Conservation (phyloP, 2,329 filamentous ascomycete species). For the Huntiella savannae region DNA sequence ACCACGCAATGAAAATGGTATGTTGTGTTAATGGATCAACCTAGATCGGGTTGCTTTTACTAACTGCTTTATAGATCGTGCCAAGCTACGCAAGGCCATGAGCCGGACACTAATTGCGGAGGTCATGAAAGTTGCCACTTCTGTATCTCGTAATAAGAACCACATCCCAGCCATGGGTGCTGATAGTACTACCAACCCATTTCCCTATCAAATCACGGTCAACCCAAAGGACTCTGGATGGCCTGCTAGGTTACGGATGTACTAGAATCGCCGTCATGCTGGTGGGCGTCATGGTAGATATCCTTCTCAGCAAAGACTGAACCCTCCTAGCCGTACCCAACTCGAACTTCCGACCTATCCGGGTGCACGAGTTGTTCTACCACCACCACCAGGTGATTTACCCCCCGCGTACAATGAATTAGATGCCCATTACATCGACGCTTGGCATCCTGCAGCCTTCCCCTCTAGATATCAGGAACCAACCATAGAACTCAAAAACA, state of each 20-base stretch:
- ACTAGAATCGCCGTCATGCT: constrained; percentile 2
- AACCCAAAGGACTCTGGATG: constrained; percentile 67
- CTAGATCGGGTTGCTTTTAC: constrained; percentile 9
- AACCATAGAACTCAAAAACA: too few species aligned
- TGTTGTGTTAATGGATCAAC: constrained; percentile 15
- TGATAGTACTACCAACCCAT: constrained; percentile 82
- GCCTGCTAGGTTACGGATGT: constrained; percentile 25
- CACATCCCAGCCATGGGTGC: constrained; percentile 87
- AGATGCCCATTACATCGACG: too few species aligned
- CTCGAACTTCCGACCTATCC: too few species aligned
- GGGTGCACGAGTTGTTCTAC: too few species aligned
- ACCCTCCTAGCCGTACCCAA: too few species aligned
- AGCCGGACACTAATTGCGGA: constrained; percentile 74
- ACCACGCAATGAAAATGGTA: constrained; percentile 73
- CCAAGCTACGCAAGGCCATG: constrained; percentile 79
- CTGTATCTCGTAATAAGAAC: constrained; percentile 75
- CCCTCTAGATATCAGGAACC: too few species aligned
- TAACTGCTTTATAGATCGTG: constrained; percentile 40
- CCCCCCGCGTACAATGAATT: too few species aligned
- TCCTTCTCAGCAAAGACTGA: too few species aligned
- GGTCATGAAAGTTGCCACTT: constrained; percentile 73
- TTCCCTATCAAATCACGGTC: constrained; percentile 81
- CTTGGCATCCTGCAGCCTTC: too few species aligned
- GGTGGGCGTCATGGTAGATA: too few species aligned
- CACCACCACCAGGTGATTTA: too few species aligned